Evolutionary conservation across 2,329 filamentous ascomycete species (phyloP).

Genomic region (Clonostachys chloroleuca): DNA sequence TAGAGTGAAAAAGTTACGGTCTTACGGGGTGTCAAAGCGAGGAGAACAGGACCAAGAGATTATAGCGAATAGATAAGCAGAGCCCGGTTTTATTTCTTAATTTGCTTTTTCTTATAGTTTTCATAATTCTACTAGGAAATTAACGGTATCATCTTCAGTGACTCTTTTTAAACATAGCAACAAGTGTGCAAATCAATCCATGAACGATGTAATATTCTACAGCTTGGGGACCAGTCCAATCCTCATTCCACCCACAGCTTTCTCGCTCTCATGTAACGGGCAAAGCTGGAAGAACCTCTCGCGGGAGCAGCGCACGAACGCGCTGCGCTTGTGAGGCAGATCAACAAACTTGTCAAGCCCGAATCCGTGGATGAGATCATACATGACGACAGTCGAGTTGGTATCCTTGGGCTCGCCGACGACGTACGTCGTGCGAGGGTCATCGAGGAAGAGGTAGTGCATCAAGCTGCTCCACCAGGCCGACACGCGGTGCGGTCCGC

Average conservation of each 20-base stretch:
- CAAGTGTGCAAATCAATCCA: background rate
- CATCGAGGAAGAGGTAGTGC: conserved; percentile 60
- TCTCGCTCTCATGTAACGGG: conserved; percentile 51
- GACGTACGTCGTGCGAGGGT: conserved; percentile 50
- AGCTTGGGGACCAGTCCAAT: conserved; percentile 51
- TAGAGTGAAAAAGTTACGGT: too few species aligned
- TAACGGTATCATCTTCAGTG: too few species aligned
- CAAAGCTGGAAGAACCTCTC: conserved; percentile 68
- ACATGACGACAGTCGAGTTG: conserved; percentile 65
- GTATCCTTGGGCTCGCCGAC: conserved; percentile 71
- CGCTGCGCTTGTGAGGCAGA: conserved; percentile 67
- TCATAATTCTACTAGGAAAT: background rate
- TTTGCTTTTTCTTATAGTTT: background rate
- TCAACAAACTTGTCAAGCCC: conserved; percentile 70
- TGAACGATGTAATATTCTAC: conserved; percentile 17
- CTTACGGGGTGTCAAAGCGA: too few species aligned
- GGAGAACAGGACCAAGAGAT: too few species aligned
- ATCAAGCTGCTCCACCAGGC: conserved; percentile 60
- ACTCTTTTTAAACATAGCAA: too few species aligned
- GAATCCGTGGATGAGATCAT: conserved; percentile 72
- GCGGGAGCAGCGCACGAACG: conserved; percentile 59
- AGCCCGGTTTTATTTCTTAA: background rate
- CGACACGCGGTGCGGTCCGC: conserved; percentile 54
- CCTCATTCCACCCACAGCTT: conserved; percentile 47
- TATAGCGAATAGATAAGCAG: too few species aligned